phyloP scores from a whole-genome alignment of 108 stramenopile genomes.

The Pseudonitzschia pungens region DNA sequence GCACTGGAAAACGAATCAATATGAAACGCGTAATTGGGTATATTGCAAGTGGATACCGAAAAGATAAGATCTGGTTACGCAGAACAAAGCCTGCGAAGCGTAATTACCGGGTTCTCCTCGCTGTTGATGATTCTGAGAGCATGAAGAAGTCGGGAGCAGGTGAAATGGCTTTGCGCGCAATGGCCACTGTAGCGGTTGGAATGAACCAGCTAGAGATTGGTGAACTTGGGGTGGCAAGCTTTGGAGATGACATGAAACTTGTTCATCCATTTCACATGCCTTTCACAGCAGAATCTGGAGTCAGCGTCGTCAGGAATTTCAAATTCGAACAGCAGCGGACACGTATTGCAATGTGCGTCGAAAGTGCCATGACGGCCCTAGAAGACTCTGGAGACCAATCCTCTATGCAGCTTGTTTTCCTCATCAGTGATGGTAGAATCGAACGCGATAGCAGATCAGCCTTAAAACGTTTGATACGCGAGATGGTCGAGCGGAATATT shows the following conservation, averaged over 20 bases:
- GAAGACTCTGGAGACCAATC: slow-evolving; percentile 55
- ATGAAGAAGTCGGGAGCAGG: slow-evolving; percentile 93
- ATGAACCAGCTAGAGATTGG: slow-evolving; percentile 96
- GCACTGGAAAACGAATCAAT: slow-evolving; percentile 97
- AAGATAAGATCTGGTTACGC: slow-evolving; percentile 99
- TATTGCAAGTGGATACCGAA: slow-evolving; percentile 97
- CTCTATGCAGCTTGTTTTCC: slow-evolving; percentile 90
- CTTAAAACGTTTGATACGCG: slow-evolving; percentile 83
- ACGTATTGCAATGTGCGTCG: slow-evolving; percentile 85
- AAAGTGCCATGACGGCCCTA: slow-evolving; percentile 77
- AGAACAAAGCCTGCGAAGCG: slow-evolving; percentile 98
- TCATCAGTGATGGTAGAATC: slow-evolving; percentile 95
- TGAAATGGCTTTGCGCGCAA: slow-evolving; percentile 86
- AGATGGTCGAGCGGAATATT: slow-evolving; percentile 90
- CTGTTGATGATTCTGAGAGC: slow-evolving; percentile 96
- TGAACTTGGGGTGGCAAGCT: slow-evolving; percentile 91
- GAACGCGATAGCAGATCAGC: slow-evolving; percentile 87
- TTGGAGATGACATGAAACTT: slow-evolving; percentile 88
- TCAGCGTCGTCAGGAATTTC: slow-evolving; percentile 77
- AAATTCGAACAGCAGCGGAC: slow-evolving; percentile 88
- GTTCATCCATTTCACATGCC: slow-evolving; percentile 89
- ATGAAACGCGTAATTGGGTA: slow-evolving; percentile 99
- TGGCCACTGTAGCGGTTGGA: slow-evolving; percentile 89
- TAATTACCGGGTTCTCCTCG: slow-evolving; percentile 93
- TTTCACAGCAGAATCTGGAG: slow-evolving; percentile 88